Evolutionary conservation across 2,329 filamentous ascomycete genomes (phyloP), one percentile per base, ranked within the genome.

Genomic region (Alternaria infectoria): DNA sequence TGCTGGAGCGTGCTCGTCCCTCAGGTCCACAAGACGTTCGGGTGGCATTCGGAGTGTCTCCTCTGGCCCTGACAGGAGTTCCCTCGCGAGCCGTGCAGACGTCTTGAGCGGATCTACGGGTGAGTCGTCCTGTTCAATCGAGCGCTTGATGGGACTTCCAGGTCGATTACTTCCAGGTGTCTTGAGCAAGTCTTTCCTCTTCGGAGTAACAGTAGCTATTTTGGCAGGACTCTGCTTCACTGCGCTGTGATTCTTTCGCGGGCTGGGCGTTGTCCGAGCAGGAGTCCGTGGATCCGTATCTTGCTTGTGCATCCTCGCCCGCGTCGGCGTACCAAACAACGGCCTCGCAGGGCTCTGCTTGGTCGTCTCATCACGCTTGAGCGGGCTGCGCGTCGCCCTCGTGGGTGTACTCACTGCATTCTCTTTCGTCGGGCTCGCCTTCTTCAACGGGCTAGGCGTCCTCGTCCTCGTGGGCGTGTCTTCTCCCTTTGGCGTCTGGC

Each of bases 311-410:
- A 19, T 47, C 57, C 46, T 21, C 19, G 17, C 21, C 23, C 44
- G 61, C 10, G 56, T 63, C 21, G 67, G 67, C 30, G 63, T 61
- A 8, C 54, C 62, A 45, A 62, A 62, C 8, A 64, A 21, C 6
- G 58, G 56, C 25, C 54, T 64, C 8, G 49, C 56, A n/a, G 60
- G 56, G n/a, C 36, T 56, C 40, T 57, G 36, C 36, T 56, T 52
- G 26, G 26, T 17, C 8, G 25, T 26, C n/a, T 46, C 43, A 3
- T 26, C 28, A 9, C 25, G 32, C 36, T 44, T 54, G 6, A 54
- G n/a, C 7, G 52, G 52, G 36, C 32, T 54, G 32, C 32, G 21
- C n/a, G 23, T 54, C 32, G 19, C 40, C 32, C 11, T 25, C 15
- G 46, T 54, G 12, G 59, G 52, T 21, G 52, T 44, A 26, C 54